Evolutionary conservation across 73 alveolate species (phyloP).

Genomic region (Tetrahymena malaccensis): DNA sequence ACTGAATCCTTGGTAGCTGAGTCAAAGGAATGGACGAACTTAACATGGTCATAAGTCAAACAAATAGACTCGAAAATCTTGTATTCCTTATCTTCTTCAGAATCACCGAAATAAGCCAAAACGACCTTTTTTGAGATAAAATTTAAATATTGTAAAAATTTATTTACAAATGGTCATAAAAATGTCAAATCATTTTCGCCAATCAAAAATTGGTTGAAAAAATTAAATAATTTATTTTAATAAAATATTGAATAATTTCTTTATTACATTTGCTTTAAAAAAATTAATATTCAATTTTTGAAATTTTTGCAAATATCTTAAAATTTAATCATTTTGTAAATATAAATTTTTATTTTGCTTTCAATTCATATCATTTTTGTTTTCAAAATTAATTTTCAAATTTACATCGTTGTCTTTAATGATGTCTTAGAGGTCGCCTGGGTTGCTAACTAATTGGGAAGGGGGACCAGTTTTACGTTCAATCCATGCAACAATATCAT

Average conservation of each 20-base stretch:
- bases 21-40: not conserved
- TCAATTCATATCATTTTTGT: not conserved
- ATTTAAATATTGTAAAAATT: not conserved
- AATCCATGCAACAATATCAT: constrained; percentile 67
- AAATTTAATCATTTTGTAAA: not conserved
- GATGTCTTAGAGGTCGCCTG: not conserved
- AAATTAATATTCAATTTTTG: not conserved
- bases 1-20: not conserved
- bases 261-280: too few relatives aligned
- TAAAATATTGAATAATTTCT: too few relatives aligned
- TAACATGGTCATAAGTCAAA: not conserved
- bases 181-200: not conserved
- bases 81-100: not conserved
- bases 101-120: not conserved
- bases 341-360: not conserved
- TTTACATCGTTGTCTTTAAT: not conserved
- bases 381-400: not conserved
- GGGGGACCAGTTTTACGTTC: constrained; percentile 34
- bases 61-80: not conserved
- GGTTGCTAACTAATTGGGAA: constrained; percentile 13
- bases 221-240: too few relatives aligned
- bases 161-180: not conserved
- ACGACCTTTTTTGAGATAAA: not conserved
- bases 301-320: not conserved
- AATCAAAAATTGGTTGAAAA: too few relatives aligned